These are phyloP conservation scores for Chenopodium suecicum DNA, from an alignment of 148 eudicot genomes.

Conservation along the genomic window DNA sequence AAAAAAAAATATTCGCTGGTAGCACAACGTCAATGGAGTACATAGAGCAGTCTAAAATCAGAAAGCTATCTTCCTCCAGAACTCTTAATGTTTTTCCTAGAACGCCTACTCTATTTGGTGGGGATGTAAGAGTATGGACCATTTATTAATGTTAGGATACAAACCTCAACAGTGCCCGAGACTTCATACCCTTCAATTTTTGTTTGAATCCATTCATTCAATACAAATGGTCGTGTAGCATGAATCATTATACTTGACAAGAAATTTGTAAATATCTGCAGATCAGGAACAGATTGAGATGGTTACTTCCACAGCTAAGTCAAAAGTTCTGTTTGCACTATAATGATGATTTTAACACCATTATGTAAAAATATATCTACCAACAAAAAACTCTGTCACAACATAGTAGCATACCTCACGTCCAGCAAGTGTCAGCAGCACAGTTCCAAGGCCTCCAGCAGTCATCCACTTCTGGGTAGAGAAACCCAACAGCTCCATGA, in stretches of 20 bases:
- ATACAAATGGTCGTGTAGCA: slow-evolving; percentile 84
- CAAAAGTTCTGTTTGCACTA: neutral
- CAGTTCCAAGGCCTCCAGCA: slow-evolving; percentile 98
- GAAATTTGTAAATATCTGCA: slow-evolving; percentile 90
- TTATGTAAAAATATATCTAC: neutral
- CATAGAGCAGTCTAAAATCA: neutral
- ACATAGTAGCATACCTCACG: slow-evolving; percentile 64
- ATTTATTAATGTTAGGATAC: slow-evolving; percentile 26
- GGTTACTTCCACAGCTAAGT: slow-evolving; percentile 9
- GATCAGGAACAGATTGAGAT: slow-evolving; percentile 6
- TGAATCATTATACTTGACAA: slow-evolving; percentile 92
- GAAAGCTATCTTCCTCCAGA: neutral
- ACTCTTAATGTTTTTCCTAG: neutral
- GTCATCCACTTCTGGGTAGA: slow-evolving; percentile 92
- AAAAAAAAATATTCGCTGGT: no score
- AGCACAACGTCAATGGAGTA: neutral
- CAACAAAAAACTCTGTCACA: neutral
- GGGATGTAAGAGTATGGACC: neutral
- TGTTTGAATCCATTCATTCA: slow-evolving; percentile 88
- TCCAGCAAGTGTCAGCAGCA: slow-evolving; percentile 89
- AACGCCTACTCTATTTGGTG: neutral
- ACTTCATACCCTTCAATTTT: slow-evolving; percentile 93
- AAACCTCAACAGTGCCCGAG: slow-evolving; percentile 96
- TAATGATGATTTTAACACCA: neutral
- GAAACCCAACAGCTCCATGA: slow-evolving; percentile 93